Percentiles rank a stretch among this genome's conserved stretches.
Evolutionary conservation across 179 eudicot genomes (phyloP).

Genomic region (Vitellaria paradoxa): DNA sequence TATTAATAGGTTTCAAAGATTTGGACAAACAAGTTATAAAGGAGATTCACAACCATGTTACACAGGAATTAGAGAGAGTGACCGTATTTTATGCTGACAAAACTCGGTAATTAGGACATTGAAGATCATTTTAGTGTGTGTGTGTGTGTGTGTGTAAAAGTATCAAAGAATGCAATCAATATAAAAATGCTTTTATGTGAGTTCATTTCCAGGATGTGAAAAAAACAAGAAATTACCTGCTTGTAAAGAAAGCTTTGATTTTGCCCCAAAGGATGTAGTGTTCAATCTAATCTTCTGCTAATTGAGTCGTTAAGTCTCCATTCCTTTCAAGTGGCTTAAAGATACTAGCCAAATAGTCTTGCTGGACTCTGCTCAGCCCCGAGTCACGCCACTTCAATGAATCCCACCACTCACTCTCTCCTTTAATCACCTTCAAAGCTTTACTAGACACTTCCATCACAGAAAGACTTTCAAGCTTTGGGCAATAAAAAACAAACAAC

Average conservation of each 20-base stretch:
- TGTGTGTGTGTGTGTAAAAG: no score
- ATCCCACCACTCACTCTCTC: slow-evolving; percentile 16
- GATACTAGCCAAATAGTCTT: background rate
- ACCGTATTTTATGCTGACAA: no score
- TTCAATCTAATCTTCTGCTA: background rate
- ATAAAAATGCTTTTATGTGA: no score
- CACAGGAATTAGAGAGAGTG: no score
- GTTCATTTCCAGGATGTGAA: background rate
- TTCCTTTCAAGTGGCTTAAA: slow-evolving; percentile 5
- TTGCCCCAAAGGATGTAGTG: no score
- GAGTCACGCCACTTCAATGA: slow-evolving; percentile 4
- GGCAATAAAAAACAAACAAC: background rate
- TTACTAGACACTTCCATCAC: background rate
- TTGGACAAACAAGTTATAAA: no score
- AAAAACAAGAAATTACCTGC: background rate
- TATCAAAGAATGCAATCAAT: no score
- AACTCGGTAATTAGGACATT: no score
- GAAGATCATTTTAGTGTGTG: no score
- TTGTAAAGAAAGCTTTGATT: background rate
- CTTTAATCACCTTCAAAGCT: slow-evolving; percentile 6
- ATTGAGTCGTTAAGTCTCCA: background rate
- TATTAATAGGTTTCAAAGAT: no score
- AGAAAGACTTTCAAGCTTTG: background rate
- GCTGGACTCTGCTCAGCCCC: background rate
- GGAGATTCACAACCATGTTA: no score